phyloP scores from a whole-genome alignment of 257 asterid genomes.

The Solanum chaucha region DNA sequence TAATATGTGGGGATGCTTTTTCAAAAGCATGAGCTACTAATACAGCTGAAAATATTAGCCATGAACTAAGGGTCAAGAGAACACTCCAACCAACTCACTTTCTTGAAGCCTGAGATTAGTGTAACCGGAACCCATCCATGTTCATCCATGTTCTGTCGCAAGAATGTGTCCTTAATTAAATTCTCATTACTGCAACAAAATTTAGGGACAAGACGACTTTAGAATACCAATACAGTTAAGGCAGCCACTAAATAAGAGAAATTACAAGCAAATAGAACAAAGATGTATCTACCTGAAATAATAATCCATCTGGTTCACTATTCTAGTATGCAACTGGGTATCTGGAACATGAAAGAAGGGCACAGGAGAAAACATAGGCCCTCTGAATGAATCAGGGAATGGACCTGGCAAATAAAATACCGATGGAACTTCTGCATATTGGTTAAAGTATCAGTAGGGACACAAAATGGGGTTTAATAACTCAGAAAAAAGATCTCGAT shows the following conservation, averaged over 20 bases:
- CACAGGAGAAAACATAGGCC: conserved; percentile 39
- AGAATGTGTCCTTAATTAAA: conserved; percentile 54
- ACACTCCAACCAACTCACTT: conserved; percentile 24
- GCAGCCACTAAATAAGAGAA: neutral
- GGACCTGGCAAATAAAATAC: conserved; percentile 35
- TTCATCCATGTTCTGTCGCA: conserved; percentile 70
- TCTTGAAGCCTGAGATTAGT: conserved; percentile 62
- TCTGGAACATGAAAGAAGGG: conserved; percentile 27
- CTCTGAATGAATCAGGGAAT: conserved; percentile 41
- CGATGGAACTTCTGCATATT: conserved; percentile 45
- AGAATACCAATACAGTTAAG: neutral
- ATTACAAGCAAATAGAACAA: neutral
- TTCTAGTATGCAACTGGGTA: conserved; percentile 43
- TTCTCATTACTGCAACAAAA: conserved; percentile 29
- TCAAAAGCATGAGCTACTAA: neutral
- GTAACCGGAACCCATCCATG: conserved; percentile 77
- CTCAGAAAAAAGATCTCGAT: neutral
- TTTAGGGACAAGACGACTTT: neutral
- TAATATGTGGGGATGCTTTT: neutral
- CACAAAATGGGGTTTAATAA: neutral
- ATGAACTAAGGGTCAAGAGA: neutral
- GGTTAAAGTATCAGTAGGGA: conserved; percentile 8
- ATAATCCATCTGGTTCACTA: conserved; percentile 58
- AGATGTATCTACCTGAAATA: conserved; percentile 49
- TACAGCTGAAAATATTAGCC: neutral